Conservation (phyloP, 1,284 basidiomycete genomes). For the Melanopsichium pennsylvanicum region DNA sequence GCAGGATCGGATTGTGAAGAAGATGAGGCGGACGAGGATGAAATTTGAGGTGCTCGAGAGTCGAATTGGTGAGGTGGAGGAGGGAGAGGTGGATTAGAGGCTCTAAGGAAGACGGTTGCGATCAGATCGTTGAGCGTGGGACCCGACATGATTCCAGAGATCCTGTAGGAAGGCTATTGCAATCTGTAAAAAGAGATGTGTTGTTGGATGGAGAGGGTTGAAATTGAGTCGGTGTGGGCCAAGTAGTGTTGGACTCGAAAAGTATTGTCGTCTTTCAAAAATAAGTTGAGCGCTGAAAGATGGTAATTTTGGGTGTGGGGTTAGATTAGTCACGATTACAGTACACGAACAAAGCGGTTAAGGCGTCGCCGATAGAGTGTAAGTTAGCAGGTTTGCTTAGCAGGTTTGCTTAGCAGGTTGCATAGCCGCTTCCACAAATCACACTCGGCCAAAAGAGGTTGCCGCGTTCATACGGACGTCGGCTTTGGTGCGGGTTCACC, state of each 20-base stretch:
- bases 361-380: too few species aligned
- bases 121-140: conserved; percentile 37
- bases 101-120: conserved; percentile 23
- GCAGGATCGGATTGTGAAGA: conserved; percentile 22
- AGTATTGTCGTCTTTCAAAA: too few species aligned
- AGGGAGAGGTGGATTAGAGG: conserved; percentile 30
- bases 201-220: neutral
- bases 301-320: too few species aligned
- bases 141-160: conserved; percentile 22
- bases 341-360: too few species aligned
- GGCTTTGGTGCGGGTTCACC: too few species aligned
- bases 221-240: conserved; percentile 7
- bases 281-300: too few species aligned
- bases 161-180: too few species aligned
- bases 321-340: conserved; percentile 9
- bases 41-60: conserved; percentile 6
- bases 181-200: neutral
- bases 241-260: conserved; percentile 30
- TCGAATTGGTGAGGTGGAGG: conserved; percentile 23
- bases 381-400: too few species aligned
- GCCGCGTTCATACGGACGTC: too few species aligned
- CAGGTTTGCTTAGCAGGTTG: too few species aligned
- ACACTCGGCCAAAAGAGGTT: too few species aligned
- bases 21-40: conserved; percentile 3
- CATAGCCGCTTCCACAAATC: too few species aligned